Conservation (phyloP, 345 rosid species). For the Lepidium africanum region DNA sequence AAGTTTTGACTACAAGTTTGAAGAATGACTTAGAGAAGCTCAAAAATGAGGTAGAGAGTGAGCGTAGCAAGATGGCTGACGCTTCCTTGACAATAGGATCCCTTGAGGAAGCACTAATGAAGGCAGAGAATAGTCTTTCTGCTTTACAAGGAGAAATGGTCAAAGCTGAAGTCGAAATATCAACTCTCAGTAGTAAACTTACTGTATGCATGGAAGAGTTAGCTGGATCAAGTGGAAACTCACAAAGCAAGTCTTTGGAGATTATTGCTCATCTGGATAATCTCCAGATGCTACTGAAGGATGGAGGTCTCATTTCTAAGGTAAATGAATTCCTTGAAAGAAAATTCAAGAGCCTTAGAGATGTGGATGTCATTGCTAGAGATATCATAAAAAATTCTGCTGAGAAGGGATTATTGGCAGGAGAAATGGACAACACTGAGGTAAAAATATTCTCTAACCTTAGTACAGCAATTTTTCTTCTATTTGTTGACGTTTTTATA, state of each 20-base stretch:
- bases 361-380: conserved; percentile 47
- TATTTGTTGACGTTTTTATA: not conserved
- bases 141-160: conserved; percentile 52
- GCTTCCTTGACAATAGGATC: conserved; percentile 45
- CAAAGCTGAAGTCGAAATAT: conserved; percentile 52
- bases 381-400: conserved; percentile 29
- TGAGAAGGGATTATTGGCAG: conserved; percentile 28
- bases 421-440: conserved; percentile 33
- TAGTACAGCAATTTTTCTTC: not conserved
- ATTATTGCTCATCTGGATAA: conserved; percentile 39
- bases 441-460: conserved; percentile 30
- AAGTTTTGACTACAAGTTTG: conserved; percentile 34
- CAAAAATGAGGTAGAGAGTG: conserved; percentile 48
- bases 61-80: conserved; percentile 41
- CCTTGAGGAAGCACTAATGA: conserved; percentile 50
- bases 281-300: conserved; percentile 51
- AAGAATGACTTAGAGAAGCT: conserved; percentile 53
- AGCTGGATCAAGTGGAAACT: conserved; percentile 55
- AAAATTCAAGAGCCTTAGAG: conserved; percentile 48
- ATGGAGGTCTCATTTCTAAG: conserved; percentile 38
- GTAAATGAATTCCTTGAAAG: conserved; percentile 46
- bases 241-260: conserved; percentile 50
- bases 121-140: conserved; percentile 45
- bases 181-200: conserved; percentile 53
- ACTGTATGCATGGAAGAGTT: conserved; percentile 73